Evolutionary conservation across 306 rosid species (phyloP).

Genomic region (Cicer judaicum): DNA sequence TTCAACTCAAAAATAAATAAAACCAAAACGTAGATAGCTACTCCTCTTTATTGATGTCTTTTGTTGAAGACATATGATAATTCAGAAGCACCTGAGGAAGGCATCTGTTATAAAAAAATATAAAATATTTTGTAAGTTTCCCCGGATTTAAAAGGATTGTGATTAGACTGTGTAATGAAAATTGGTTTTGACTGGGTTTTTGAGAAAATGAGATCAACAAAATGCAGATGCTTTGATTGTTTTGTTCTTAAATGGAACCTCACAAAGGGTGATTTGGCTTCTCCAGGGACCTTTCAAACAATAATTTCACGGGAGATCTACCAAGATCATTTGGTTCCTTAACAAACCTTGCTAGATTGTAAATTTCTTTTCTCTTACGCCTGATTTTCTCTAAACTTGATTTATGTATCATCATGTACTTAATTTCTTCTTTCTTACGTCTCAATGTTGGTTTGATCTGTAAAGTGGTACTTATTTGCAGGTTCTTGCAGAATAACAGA

Average conservation of each 20-base stretch:
- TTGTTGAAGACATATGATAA: neutral
- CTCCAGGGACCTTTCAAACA: constrained; percentile 84
- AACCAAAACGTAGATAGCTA: neutral
- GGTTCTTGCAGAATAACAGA: constrained; percentile 76
- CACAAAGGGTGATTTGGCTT: constrained; percentile 30
- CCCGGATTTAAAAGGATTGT: constrained; percentile 24
- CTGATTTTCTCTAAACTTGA: constrained; percentile 15
- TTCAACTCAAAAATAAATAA: neutral
- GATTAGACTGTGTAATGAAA: neutral
- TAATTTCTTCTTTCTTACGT: neutral
- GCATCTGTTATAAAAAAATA: neutral
- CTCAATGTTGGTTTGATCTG: constrained; percentile 37
- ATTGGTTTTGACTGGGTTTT: neutral
- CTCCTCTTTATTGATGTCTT: constrained; percentile 13
- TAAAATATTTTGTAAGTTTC: constrained; percentile 4
- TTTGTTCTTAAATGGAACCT: constrained; percentile 34
- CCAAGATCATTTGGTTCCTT: constrained; percentile 90
- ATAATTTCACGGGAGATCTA: constrained; percentile 83
- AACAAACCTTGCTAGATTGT: constrained; percentile 69
- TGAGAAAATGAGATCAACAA: constrained; percentile 21
- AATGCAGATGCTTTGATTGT: constrained; percentile 19
- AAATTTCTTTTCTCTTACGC: constrained; percentile 44
- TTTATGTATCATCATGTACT: constrained; percentile 10
- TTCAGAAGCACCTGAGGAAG: constrained; percentile 3
- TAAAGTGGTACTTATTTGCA: constrained; percentile 48